Conservation (phyloP, 1,284 basidiomycete species). For the Malassezia equina region DNA sequence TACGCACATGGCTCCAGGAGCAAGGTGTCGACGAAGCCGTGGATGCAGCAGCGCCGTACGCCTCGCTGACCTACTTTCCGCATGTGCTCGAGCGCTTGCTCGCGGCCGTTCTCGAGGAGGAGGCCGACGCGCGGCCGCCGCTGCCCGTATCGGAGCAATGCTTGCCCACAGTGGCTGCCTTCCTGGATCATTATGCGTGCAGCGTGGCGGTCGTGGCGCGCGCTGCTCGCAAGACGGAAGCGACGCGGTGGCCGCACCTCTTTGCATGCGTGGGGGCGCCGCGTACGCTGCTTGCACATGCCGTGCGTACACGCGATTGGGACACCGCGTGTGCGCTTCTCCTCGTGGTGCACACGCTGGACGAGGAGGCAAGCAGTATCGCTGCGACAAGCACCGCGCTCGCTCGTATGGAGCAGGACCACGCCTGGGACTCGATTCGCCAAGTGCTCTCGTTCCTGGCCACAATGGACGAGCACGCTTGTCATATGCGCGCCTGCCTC, state of each 20-base stretch:
- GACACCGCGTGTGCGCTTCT: constrained; percentile 88
- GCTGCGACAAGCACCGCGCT: constrained; percentile 55
- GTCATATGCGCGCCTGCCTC: neutral
- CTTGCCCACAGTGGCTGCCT: constrained; percentile 67
- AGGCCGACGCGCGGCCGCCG: constrained; percentile 51
- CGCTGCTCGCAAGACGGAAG: constrained; percentile 92
- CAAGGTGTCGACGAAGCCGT: constrained; percentile 55
- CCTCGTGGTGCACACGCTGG: constrained; percentile 81
- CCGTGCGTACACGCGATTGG: constrained; percentile 63
- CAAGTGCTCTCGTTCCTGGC: constrained; percentile 6
- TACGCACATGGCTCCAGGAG: constrained; percentile 65
- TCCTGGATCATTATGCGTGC: constrained; percentile 85
- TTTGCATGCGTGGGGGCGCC: constrained; percentile 86
- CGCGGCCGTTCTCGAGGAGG: constrained; percentile 87
- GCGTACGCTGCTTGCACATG: constrained; percentile 77
- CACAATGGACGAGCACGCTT: constrained; percentile 4
- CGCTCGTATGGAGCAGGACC: neutral
- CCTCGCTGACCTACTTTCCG: constrained; percentile 78
- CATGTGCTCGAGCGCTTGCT: constrained; percentile 89
- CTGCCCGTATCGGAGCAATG: constrained; percentile 42
- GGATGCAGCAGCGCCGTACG: constrained; percentile 73
- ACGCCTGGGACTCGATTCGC: neutral
- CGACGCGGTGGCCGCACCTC: constrained; percentile 75
- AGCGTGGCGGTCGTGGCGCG: constrained; percentile 85
- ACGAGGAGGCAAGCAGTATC: constrained; percentile 60